phyloP scores from a whole-genome alignment of 2,329 filamentous ascomycete species.

The Sporothrix phasma region DNA sequence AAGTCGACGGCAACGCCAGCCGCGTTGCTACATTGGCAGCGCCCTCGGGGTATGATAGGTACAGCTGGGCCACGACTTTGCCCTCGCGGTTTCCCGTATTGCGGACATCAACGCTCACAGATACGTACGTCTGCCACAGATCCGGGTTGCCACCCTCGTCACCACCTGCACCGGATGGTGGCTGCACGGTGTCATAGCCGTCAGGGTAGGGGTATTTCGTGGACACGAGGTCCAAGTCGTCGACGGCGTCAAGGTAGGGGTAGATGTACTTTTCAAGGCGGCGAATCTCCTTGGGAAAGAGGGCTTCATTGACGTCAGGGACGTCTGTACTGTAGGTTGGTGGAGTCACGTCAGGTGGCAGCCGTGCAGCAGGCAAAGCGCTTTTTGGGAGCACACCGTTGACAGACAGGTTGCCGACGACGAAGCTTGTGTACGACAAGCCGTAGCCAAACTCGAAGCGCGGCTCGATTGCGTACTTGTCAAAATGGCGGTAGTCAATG shows the following conservation, averaged over 20 bases:
- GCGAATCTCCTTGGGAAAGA: slow-evolving; percentile 50
- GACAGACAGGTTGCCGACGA: slow-evolving; percentile 45
- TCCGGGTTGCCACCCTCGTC: slow-evolving; percentile 58
- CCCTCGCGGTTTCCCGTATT: slow-evolving; percentile 41
- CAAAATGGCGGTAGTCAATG: slow-evolving; percentile 84
- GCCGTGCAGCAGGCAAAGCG: slow-evolving; percentile 29
- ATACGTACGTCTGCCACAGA: slow-evolving; percentile 47
- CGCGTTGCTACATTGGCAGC: slow-evolving; percentile 12
- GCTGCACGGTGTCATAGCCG: slow-evolving; percentile 42
- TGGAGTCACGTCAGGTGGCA: slow-evolving; percentile 34
- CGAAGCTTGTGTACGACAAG: slow-evolving; percentile 69
- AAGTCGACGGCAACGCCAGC: slow-evolving; percentile 16
- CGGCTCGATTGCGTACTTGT: slow-evolving; percentile 62
- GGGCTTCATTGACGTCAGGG: slow-evolving; percentile 43
- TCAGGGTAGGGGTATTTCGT: slow-evolving; percentile 41
- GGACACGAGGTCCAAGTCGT: slow-evolving; percentile 35
- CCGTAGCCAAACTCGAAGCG: slow-evolving; percentile 83
- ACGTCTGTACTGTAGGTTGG: slow-evolving; percentile 46
- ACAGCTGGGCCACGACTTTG: slow-evolving; percentile 39
- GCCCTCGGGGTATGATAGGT: slow-evolving; percentile 33
- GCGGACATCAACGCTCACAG: slow-evolving; percentile 40
- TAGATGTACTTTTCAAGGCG: slow-evolving; percentile 62
- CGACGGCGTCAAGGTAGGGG: slow-evolving; percentile 50
- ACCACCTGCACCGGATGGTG: slow-evolving; percentile 55
- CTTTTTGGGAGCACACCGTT: slow-evolving; percentile 37